A percentile compares a stretch with the other conserved stretches of the same genome.
Evolutionary conservation across 2,329 filamentous ascomycete genomes (phyloP).

Genomic region (Penicillium sp.): DNA sequence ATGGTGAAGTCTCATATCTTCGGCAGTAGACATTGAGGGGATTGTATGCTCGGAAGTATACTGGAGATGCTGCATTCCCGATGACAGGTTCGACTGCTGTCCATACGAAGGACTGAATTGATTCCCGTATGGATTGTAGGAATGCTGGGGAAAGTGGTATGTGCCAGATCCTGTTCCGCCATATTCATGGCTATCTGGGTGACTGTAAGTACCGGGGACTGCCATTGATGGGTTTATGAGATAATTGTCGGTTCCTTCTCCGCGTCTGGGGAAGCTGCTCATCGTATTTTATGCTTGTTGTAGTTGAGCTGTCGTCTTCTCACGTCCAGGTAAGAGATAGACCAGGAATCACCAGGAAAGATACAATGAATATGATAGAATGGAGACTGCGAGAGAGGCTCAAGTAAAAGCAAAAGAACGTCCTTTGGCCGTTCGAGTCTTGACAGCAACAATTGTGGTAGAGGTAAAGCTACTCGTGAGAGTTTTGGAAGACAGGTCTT

Average conservation of each 20-base stretch:
- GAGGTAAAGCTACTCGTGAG: not conserved
- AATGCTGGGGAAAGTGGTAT: slow-evolving; percentile 43
- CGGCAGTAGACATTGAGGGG: slow-evolving; percentile 41
- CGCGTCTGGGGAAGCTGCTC: slow-evolving; percentile 50
- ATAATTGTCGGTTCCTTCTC: slow-evolving; percentile 45
- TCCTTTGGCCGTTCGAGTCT: not conserved
- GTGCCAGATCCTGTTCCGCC: slow-evolving; percentile 36
- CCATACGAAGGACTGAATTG: slow-evolving; percentile 46
- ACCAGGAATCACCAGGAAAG: not conserved
- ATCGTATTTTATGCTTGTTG: slow-evolving; percentile 35
- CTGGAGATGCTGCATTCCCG: slow-evolving; percentile 41
- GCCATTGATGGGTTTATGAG: slow-evolving; percentile 43
- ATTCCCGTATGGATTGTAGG: slow-evolving; percentile 46
- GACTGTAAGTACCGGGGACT: slow-evolving; percentile 41
- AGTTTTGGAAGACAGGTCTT: slow-evolving; percentile 9
- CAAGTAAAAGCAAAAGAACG: not conserved
- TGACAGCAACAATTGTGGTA: not conserved
- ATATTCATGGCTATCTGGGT: slow-evolving; percentile 41
- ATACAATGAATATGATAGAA: not conserved
- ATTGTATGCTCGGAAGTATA: slow-evolving; percentile 42
- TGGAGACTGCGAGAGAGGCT: not conserved
- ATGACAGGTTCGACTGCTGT: slow-evolving; percentile 40
- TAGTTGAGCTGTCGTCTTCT: not conserved
- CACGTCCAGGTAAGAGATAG: not conserved
- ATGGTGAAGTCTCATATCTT: slow-evolving; percentile 43